Conservation (phyloP, 805 yeast species). For the Monosporozyma solicola region DNA sequence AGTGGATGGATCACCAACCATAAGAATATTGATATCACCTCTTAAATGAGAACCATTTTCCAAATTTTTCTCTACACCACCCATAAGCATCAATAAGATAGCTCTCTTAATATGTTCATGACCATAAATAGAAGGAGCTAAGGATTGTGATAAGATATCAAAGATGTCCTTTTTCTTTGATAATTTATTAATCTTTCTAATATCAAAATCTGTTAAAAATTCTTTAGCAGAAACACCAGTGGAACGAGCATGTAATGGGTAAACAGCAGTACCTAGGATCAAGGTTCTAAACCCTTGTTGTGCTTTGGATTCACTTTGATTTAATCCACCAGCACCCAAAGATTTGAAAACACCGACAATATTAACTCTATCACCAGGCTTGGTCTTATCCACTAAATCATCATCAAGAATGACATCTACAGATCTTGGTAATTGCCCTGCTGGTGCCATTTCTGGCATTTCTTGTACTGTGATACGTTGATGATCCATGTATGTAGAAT, state of each 20-base stretch:
- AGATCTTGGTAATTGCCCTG: slow-evolving; percentile 93
- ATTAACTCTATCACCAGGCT: slow-evolving; percentile 95
- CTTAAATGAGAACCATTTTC: slow-evolving; percentile 94
- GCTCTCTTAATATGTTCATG: slow-evolving; percentile 88
- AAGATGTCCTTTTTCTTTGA: slow-evolving; percentile 65
- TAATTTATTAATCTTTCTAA: slow-evolving; percentile 74
- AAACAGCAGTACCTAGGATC: slow-evolving; percentile 81
- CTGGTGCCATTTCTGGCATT: slow-evolving; percentile 96
- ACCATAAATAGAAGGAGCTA: slow-evolving; percentile 95
- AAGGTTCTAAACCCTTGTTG: slow-evolving; percentile 67
- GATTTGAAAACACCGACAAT: slow-evolving; percentile 91
- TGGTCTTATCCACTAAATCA: slow-evolving; percentile 82
- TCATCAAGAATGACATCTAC: slow-evolving; percentile 90
- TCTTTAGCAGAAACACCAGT: slow-evolving; percentile 70
- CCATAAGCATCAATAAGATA: slow-evolving; percentile 78
- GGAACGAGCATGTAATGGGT: slow-evolving; percentile 80
- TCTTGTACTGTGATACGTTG: slow-evolving; percentile 91
- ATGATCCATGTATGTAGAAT: slow-evolving; percentile 85
- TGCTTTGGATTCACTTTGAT: slow-evolving; percentile 26
- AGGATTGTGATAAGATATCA: slow-evolving; percentile 69
- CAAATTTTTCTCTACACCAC: slow-evolving; percentile 90
- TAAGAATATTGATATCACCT: slow-evolving; percentile 91
- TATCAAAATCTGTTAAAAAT: slow-evolving; percentile 66
- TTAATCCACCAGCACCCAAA: slow-evolving; percentile 55
- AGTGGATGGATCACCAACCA: slow-evolving; percentile 99